Conservation (phyloP, 108 stramenopile genomes). For the Cyclotella atomus region DNA sequence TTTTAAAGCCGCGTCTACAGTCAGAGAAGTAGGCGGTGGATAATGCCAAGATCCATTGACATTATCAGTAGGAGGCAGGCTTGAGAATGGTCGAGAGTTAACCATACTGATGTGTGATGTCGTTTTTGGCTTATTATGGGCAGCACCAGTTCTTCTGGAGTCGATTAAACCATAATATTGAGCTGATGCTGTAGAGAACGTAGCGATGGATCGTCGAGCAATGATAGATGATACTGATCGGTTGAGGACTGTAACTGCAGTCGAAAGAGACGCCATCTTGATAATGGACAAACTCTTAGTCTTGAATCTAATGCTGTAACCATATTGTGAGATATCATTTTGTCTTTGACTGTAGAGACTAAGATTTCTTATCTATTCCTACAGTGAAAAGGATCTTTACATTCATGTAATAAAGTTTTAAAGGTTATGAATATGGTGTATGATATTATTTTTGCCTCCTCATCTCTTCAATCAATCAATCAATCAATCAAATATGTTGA, state of each 20-base stretch:
- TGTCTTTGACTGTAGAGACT: background rate
- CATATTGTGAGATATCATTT: background rate
- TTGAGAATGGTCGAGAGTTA: background rate
- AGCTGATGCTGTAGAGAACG: no score
- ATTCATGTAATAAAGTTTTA: background rate
- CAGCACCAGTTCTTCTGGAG: no score
- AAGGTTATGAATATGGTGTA: no score
- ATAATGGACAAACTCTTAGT: no score
- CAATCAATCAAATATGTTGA: background rate
- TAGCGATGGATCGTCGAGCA: no score
- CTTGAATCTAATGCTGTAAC: background rate
- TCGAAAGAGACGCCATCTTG: background rate
- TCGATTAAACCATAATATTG: no score
- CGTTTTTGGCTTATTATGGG: no score
- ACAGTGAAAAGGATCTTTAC: background rate
- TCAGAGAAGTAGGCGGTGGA: conserved; percentile 53
- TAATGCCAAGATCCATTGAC: background rate
- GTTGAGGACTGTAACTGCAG: background rate
- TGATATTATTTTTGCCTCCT: no score
- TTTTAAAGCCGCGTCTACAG: conserved; percentile 55
- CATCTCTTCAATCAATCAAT: background rate
- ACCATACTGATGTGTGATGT: no score
- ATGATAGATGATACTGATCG: no score
- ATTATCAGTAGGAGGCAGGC: background rate
- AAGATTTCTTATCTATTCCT: background rate